Evolutionary conservation across 352 stramenopile genomes (phyloP).

Genomic region (Phytopythium aichiense): DNA sequence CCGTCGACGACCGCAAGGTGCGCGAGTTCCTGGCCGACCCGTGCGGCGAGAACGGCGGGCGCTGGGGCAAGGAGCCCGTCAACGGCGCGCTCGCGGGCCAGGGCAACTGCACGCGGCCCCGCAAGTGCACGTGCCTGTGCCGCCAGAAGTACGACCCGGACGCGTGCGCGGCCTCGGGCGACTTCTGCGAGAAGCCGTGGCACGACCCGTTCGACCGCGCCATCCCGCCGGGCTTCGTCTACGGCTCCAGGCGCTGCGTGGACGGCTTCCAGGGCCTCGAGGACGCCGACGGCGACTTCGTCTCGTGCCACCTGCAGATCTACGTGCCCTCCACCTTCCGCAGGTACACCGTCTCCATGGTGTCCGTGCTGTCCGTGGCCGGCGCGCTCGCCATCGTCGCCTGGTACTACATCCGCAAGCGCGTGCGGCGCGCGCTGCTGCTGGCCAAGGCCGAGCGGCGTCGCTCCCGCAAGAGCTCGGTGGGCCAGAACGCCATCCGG

Average conservation of each 20-base stretch:
- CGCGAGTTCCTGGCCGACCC: slow-evolving; percentile 92
- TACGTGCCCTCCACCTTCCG: slow-evolving; percentile 89
- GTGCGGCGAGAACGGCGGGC: slow-evolving; percentile 80
- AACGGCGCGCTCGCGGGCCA: slow-evolving; percentile 78
- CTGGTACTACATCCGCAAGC: slow-evolving; percentile 86
- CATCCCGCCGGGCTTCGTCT: slow-evolving; percentile 85
- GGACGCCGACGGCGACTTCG: slow-evolving; percentile 85
- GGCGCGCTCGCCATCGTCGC: slow-evolving; percentile 61
- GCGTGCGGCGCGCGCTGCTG: slow-evolving; percentile 67
- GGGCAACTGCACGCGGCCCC: slow-evolving; percentile 92
- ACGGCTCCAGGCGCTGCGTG: slow-evolving; percentile 89
- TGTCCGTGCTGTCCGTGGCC: slow-evolving; percentile 68
- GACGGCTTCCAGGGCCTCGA: slow-evolving; percentile 93
- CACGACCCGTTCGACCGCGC: slow-evolving; percentile 61
- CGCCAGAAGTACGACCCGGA: slow-evolving; percentile 68
- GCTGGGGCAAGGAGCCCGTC: slow-evolving; percentile 62
- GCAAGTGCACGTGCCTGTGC: slow-evolving; percentile 91
- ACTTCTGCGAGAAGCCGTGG: slow-evolving; percentile 85
- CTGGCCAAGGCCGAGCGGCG: slow-evolving; percentile 90
- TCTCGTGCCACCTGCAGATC: slow-evolving; percentile 94
- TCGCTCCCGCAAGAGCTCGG: slow-evolving; percentile 73
- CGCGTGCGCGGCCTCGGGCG: slow-evolving; percentile 61
- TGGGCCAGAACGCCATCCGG: slow-evolving; percentile 29
- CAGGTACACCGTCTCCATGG: slow-evolving; percentile 73
- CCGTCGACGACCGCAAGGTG: slow-evolving; percentile 92